phyloP scores from a whole-genome alignment of 2,329 filamentous ascomycete species.

The Epichloe hybrida region DNA sequence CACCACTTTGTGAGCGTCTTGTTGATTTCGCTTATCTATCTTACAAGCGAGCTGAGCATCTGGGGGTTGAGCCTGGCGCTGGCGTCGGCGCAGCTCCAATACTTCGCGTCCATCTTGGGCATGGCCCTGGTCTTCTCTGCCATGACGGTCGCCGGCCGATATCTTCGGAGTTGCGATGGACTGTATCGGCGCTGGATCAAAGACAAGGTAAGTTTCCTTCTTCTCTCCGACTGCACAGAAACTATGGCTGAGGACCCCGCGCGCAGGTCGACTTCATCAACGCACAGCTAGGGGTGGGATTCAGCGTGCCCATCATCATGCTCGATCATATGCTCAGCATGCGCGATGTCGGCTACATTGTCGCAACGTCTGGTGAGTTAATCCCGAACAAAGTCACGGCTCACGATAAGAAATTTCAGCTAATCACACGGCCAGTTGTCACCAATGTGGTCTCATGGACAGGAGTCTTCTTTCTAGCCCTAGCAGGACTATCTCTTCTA shows the following conservation, averaged over 20 bases:
- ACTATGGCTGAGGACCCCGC: neutral
- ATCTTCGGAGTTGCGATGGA: slow-evolving; percentile 10
- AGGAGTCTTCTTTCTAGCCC: slow-evolving; percentile 15
- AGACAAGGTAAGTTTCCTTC: slow-evolving; percentile 17
- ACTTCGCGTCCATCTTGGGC: slow-evolving; percentile 33
- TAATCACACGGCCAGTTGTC: slow-evolving; percentile 15
- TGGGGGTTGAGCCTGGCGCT: slow-evolving; percentile 29
- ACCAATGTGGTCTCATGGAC: slow-evolving; percentile 24
- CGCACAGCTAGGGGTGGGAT: slow-evolving; percentile 35
- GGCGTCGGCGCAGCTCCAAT: slow-evolving; percentile 20
- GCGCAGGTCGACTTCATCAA: slow-evolving; percentile 37
- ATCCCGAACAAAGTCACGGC: too few relatives aligned
- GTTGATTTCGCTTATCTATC: slow-evolving; percentile 23
- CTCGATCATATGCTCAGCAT: slow-evolving; percentile 24
- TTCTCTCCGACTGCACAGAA: too few relatives aligned
- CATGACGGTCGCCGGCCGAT: slow-evolving; percentile 17
- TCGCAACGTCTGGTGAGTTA: slow-evolving; percentile 30
- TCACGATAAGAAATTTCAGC: neutral
- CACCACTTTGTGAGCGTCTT: slow-evolving; percentile 13
- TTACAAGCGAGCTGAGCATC: slow-evolving; percentile 31
- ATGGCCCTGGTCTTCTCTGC: slow-evolving; percentile 28
- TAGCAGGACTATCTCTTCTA: slow-evolving; percentile 6
- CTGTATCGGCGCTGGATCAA: slow-evolving; percentile 20
- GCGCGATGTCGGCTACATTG: slow-evolving; percentile 26
- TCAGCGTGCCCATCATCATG: slow-evolving; percentile 35